Evolutionary conservation across 768 basidiomycete genomes (phyloP), one percentile per base, ranked within the genome.

Genomic region (Termitomyces eurrhizus): DNA sequence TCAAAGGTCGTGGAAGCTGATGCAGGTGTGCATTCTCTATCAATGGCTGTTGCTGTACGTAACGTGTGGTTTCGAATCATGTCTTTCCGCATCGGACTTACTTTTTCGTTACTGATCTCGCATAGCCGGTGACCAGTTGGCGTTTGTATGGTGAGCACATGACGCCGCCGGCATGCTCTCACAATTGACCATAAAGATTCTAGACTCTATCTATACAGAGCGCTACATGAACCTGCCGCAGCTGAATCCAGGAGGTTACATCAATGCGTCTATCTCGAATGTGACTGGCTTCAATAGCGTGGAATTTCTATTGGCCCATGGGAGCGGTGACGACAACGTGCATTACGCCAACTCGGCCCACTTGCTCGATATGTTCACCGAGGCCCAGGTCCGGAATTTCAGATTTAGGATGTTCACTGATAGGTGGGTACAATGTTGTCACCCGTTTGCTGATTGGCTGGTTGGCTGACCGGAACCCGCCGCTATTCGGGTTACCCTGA

Each of bases 391-490:
- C 49, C 79, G 88, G 66, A 81, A 82, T 62, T 91, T 88, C 68
- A 81, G 89, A 68, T 97, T 98, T 75, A 84, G 95, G 69, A 93
- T 98, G 92, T 99, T 98, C 75, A 94, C 94, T 26, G 97, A 99
- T 74, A 93, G 92, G 90, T 92, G 60, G 68, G 83, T 68, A 50
- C 4, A 29, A 18, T 63, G 62, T 63, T 61, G 56, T 59, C 36
- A 48, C 46, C 54, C 45, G 18, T 46, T 65, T 52, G 59, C 45
- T 33, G 56, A 44, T 59, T 48, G 32, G 58, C 61, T 64, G 60
- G 58, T 61, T 62, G 61, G 63, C 55, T 64, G 61, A 63, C 60
- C 66, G 54, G 60, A 58, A 63, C 51, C 48, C 29, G 62, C 64
- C 54, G 56, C 52, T 59, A 16, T 57, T 67, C 59, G 52, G 45